Evolutionary conservation across 2,329 filamentous ascomycete genomes (phyloP).

Genomic region (Metarhizium guizhouense): DNA sequence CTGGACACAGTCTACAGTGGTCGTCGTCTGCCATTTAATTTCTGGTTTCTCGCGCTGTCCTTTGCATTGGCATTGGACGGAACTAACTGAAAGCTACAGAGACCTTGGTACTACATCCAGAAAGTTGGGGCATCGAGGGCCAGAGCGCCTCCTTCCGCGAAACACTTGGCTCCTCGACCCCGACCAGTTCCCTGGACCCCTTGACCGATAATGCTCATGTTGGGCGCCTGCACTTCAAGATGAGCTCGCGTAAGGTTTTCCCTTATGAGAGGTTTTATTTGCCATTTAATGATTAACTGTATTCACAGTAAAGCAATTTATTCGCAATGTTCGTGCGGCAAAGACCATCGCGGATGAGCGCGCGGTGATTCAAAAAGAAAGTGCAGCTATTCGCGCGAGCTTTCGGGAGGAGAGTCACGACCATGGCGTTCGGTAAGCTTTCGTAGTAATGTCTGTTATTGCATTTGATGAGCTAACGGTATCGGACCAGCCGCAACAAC

Average conservation of each 20-base stretch:
- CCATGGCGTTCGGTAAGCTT: conserved; percentile 70
- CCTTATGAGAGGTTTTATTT: background rate
- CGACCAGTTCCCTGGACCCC: background rate
- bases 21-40: background rate
- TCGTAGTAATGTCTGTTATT: background rate
- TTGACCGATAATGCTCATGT: background rate
- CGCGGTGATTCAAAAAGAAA: conserved; percentile 98
- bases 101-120: background rate
- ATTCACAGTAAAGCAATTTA: conserved; percentile 89
- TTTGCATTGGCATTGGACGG: background rate
- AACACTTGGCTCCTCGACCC: background rate
- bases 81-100: background rate
- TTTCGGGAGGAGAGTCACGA: conserved; percentile 96
- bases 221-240: conserved; percentile 14
- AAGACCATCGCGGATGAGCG: conserved; percentile 99
- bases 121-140: background rate
- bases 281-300: conserved; percentile 6
- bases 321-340: conserved; percentile 94
- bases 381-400: conserved; percentile 91
- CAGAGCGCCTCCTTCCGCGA: background rate
- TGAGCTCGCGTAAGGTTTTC: conserved; percentile 29
- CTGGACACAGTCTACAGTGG: background rate
- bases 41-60: background rate
- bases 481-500: conserved; percentile 73
- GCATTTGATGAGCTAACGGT: background rate